These are phyloP conservation scores for Arthrobotrys sinensis DNA, from an alignment of 2,329 filamentous ascomycete species.

Conservation along the genomic window DNA sequence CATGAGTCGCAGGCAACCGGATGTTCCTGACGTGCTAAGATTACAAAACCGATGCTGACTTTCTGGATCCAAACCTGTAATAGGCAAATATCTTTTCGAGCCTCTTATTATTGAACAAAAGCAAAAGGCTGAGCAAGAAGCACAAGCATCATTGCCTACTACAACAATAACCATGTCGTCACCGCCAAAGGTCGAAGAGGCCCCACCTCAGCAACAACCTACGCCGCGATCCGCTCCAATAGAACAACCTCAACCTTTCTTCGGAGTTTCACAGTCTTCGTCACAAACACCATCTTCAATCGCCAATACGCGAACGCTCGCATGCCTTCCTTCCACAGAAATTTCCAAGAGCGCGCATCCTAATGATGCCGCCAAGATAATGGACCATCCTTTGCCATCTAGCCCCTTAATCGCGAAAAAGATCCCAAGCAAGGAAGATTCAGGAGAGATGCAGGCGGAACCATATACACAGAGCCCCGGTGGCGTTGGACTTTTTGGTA, in stretches of 20 bases:
- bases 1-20: constrained; percentile 9
- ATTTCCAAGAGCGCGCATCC: constrained; percentile 55
- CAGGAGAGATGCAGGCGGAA: constrained; percentile 58
- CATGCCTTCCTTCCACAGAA: constrained; percentile 54
- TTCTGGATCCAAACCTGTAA: neutral
- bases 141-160: constrained; percentile 2
- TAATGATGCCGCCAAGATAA: constrained; percentile 59
- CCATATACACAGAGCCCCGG: constrained; percentile 47
- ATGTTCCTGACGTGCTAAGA: neutral
- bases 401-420: constrained; percentile 58
- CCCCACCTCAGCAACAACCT: constrained; percentile 28
- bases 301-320: constrained; percentile 55
- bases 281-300: constrained; percentile 47
- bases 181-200: constrained; percentile 3
- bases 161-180: constrained; percentile 25
- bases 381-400: constrained; percentile 55
- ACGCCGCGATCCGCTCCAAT: neutral
- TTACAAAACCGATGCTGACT: neutral
- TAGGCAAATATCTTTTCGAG: constrained; percentile 59
- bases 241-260: constrained; percentile 29
- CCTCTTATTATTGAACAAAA: constrained; percentile 46
- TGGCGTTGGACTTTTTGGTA: constrained; percentile 39
- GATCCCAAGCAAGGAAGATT: constrained; percentile 60
- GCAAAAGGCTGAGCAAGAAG: constrained; percentile 26
- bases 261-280: constrained; percentile 10